Conservation (phyloP, 129 eudicot species). For the Ambrosia trifida region DNA sequence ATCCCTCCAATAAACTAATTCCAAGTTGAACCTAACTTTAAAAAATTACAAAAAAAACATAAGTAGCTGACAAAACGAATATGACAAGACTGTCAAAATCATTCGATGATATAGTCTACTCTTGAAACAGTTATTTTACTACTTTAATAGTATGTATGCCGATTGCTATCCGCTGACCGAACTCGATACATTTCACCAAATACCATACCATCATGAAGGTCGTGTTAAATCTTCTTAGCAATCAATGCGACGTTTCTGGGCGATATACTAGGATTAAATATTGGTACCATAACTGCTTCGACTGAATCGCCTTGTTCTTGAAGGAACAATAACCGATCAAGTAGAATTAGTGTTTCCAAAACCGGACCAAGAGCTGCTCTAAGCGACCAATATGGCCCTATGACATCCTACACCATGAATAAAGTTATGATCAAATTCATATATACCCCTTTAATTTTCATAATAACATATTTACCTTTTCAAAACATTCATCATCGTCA, state of each 20-base stretch:
- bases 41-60: constrained; percentile 17
- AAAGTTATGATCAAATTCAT: background rate
- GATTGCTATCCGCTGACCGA: background rate
- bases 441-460: background rate
- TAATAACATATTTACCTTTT: background rate
- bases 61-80: constrained; percentile 33
- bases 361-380: constrained; percentile 83
- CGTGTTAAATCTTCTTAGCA: constrained; percentile 49
- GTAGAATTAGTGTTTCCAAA: constrained; percentile 76
- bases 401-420: constrained; percentile 51
- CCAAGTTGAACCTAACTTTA: constrained; percentile 22
- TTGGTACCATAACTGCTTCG: constrained; percentile 55
- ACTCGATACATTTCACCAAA: background rate
- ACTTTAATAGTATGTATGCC: constrained; percentile 4
- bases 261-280: constrained; percentile 74
- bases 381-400: constrained; percentile 90
- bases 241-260: constrained; percentile 85
- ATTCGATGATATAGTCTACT: constrained; percentile 20
- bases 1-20: background rate
- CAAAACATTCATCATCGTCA: no score
- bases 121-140: constrained; percentile 2
- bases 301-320: constrained; percentile 59
- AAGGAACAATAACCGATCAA: constrained; percentile 76
- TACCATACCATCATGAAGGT: background rate
- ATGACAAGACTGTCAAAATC: constrained; percentile 35